Percentiles rank a stretch among this genome's conserved stretches.
Conservation (phyloP, 83 land plant genomes). For the Isoetes engelmannii region DNA sequence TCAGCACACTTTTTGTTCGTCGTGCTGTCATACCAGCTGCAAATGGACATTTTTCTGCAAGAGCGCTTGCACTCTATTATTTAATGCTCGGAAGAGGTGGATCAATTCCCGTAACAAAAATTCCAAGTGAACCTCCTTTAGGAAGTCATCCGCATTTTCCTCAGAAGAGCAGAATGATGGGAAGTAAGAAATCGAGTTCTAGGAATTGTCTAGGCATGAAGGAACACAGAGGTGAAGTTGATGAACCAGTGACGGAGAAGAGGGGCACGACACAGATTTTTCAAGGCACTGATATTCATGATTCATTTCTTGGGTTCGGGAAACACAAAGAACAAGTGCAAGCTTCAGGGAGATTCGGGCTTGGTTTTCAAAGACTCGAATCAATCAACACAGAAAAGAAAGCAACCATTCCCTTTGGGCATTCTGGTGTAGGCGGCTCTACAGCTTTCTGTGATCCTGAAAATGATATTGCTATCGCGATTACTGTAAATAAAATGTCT, state of each 20-base stretch:
- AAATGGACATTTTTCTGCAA: slow-evolving; percentile 97
- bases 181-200: slow-evolving; percentile 12
- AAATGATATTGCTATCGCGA: slow-evolving; percentile 63
- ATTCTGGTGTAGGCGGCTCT: slow-evolving; percentile 90
- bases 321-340: slow-evolving; percentile 40
- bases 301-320: slow-evolving; percentile 67
- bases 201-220: not conserved
- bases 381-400: not conserved
- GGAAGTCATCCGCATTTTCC: slow-evolving; percentile 82
- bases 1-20: slow-evolving; percentile 66
- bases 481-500: slow-evolving; percentile 81
- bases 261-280: slow-evolving; percentile 24
- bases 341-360: slow-evolving; percentile 58
- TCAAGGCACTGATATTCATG: slow-evolving; percentile 45
- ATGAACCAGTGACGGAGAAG: not conserved
- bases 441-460: slow-evolving; percentile 69
- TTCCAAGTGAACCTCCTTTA: slow-evolving; percentile 53
- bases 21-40: slow-evolving; percentile 94
- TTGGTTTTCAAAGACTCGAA: slow-evolving; percentile 59
- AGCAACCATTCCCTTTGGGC: slow-evolving; percentile 44
- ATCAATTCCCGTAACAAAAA: slow-evolving; percentile 47
- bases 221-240: slow-evolving; percentile 7
- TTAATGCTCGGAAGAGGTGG: slow-evolving; percentile 58
- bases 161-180: slow-evolving; percentile 11
- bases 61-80: slow-evolving; percentile 92